Evolutionary conservation across 768 basidiomycete species (phyloP), one percentile per base, ranked within the genome.

Genomic region (Xerocomellus amylosporus): DNA sequence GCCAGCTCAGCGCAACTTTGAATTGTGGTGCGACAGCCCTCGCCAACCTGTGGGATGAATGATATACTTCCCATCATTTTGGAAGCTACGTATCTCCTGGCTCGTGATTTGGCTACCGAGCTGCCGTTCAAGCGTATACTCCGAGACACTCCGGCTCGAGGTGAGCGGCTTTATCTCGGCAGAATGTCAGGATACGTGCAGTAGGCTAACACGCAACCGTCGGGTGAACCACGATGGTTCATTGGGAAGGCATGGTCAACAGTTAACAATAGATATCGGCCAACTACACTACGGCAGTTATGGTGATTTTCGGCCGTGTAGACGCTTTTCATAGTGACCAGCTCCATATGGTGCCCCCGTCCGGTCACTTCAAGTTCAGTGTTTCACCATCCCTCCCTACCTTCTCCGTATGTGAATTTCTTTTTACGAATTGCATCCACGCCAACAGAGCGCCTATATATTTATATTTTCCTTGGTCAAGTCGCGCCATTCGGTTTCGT

Each of bases 31-130:
- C 43, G 53, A 55, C 46, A 30, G 20, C 6, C 42, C n/a, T 12
- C 30, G 24, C 43, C 46, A 42, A n/a, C 40, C 38, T 49, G 43
- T 54, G 54, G 53, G 40, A 60, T 24, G 42, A 42, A 49, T 48
- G 17, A 13, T 28, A 33, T 19, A 17, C 44, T 50, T 49, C 33
- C 39, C 19, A 28, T 47, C 42, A 50, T 38, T 24, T 4, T 4
- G 24, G 24, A 24, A 24, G 24, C 24, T 24, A 24, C 53, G 14
- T 30, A 46, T 37, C 45, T 22, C n/a, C 48, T 24, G 26, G 19
- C 41, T 19, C 17, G 49, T 14, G 2, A 36, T 39, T 37, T 30
- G 49, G 6, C 9, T 22, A 20, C 42, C 28, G 22, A 53, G 37
- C 14, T 17, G 15, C n/a, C 20, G 22, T 12, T 37, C 48, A 24